These are phyloP conservation scores for Cladosporium sp. DNA, from an alignment of 2,329 filamentous ascomycete species.

Conservation along the genomic window DNA sequence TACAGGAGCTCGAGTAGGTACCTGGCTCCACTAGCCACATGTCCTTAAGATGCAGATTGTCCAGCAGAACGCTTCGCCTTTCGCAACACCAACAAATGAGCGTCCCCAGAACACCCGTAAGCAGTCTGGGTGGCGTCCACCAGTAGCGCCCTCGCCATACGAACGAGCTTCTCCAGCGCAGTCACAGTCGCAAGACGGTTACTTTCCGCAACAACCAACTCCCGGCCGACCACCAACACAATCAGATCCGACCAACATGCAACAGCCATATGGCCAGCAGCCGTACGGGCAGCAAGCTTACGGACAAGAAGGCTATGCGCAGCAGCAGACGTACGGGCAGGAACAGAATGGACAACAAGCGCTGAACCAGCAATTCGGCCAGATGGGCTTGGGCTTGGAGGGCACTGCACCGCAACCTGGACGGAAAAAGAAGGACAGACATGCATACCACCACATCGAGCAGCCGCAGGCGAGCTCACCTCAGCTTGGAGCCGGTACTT, in stretches of 20 bases:
- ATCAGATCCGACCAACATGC: conserved; percentile 25
- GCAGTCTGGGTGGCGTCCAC: conserved; percentile 37
- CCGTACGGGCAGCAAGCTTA: conserved; percentile 21
- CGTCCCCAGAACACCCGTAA: conserved; percentile 26
- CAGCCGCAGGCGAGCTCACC: conserved; percentile 59
- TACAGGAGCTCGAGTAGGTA: not conserved
- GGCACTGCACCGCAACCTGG: conserved; percentile 50
- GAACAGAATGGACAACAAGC: conserved; percentile 37
- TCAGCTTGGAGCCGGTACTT: conserved; percentile 66
- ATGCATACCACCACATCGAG: conserved; percentile 87
- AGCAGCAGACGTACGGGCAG: conserved; percentile 25
- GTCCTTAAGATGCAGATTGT: conserved; percentile 11
- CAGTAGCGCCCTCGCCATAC: conserved; percentile 48
- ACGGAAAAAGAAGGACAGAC: conserved; percentile 83
- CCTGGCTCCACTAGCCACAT: conserved; percentile 6
- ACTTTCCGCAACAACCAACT: conserved; percentile 43
- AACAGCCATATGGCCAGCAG: conserved; percentile 26
- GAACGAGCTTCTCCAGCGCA: conserved; percentile 41
- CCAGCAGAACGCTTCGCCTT: conserved; percentile 25
- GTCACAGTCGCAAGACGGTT: conserved; percentile 34
- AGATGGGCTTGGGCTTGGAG: conserved; percentile 61
- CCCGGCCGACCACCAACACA: conserved; percentile 22
- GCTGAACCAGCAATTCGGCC: conserved; percentile 73
- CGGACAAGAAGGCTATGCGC: conserved; percentile 20
- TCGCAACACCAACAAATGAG: conserved; percentile 28